Conservation (phyloP, 495 filamentous ascomycete genomes). For the Cercophora newfieldiana region DNA sequence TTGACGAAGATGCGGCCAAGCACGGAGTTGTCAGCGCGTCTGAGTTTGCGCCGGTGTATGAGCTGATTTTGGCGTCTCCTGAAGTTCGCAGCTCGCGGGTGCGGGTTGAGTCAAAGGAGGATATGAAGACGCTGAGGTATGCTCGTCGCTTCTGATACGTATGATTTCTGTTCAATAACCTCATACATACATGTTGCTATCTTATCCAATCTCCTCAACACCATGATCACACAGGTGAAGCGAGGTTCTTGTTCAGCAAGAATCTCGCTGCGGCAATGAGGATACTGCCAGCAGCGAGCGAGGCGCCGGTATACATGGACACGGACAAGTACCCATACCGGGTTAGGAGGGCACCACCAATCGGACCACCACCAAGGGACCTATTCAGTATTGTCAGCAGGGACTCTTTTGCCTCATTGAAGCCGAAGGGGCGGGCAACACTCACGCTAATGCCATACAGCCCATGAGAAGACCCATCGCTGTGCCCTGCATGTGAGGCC, state of each 20-base stretch:
- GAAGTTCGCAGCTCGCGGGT: slow-evolving; percentile 12
- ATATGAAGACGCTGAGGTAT: slow-evolving; percentile 14
- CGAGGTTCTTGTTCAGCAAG: neutral
- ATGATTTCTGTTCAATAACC: too few species aligned
- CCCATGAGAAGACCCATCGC: slow-evolving; percentile 49
- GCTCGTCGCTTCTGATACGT: too few species aligned
- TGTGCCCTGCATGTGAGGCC: slow-evolving; percentile 39
- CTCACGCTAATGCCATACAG: slow-evolving; percentile 33
- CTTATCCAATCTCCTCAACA: too few species aligned
- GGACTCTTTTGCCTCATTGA: neutral
- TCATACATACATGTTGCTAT: too few species aligned
- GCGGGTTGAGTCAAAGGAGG: neutral
- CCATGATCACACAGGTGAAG: neutral
- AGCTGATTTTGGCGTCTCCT: slow-evolving; percentile 6
- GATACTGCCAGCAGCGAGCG: slow-evolving; percentile 21
- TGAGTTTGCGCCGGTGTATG: slow-evolving; percentile 26
- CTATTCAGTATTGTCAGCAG: slow-evolving; percentile 1
- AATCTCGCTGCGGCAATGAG: slow-evolving; percentile 11
- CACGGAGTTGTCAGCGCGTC: slow-evolving; percentile 25
- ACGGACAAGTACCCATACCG: slow-evolving; percentile 35
- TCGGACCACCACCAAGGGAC: slow-evolving; percentile 46
- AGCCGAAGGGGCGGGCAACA: neutral
- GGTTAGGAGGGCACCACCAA: slow-evolving; percentile 43
- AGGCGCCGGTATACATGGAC: slow-evolving; percentile 25
- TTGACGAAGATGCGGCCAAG: slow-evolving; percentile 31